These are phyloP conservation scores for Phytopythium boreale DNA, from an alignment of 352 stramenopile species.

Conservation along the genomic window DNA sequence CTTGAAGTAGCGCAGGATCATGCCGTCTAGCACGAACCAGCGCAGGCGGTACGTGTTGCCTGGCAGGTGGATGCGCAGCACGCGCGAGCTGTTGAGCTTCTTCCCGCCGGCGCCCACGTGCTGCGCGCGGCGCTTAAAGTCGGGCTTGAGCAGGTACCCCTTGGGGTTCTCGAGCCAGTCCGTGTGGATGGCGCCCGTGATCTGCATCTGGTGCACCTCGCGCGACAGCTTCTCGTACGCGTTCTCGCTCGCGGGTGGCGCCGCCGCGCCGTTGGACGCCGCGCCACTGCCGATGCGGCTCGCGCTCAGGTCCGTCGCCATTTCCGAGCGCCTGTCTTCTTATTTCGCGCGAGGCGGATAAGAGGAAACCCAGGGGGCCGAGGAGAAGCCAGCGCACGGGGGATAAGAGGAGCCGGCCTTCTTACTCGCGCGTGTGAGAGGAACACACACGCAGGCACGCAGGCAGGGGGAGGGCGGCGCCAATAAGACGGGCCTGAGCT, in stretches of 20 bases:
- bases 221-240: conserved; percentile 88
- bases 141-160: conserved; percentile 83
- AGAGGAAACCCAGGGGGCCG: not conserved
- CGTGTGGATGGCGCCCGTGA: conserved; percentile 85
- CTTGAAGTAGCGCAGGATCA: conserved; percentile 89
- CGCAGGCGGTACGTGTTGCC: conserved; percentile 77
- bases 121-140: conserved; percentile 87
- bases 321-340: conserved; percentile 5
- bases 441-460: not conserved
- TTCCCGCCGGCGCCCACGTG: conserved; percentile 83
- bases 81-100: conserved; percentile 78
- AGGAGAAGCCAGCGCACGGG: no score
- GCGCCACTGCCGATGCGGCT: conserved; percentile 38
- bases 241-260: conserved; percentile 52
- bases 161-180: conserved; percentile 90
- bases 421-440: not conserved
- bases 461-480: not conserved
- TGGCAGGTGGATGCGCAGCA: conserved; percentile 74
- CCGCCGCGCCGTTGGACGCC: conserved; percentile 22
- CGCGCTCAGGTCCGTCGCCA: conserved; percentile 52
- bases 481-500: not conserved
- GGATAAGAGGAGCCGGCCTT: no score
- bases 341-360: not conserved
- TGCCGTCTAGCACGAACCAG: conserved; percentile 88
- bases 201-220: conserved; percentile 89